phyloP scores from a whole-genome alignment of 139 green algal genomes.

The Micromonas commoda region DNA sequence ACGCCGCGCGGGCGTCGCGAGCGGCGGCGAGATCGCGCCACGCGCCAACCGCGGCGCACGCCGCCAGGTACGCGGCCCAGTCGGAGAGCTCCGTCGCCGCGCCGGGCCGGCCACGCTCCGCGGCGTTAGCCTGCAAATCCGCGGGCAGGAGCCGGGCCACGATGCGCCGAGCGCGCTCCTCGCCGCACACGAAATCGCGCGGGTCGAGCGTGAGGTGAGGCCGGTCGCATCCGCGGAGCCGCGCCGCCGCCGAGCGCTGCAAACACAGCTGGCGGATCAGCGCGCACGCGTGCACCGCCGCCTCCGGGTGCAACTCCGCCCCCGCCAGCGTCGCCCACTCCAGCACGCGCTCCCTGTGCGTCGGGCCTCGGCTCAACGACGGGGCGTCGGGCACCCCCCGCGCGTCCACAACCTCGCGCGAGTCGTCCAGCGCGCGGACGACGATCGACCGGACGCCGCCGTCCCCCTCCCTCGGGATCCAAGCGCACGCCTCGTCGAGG shows the following conservation, averaged over 20 bases:
- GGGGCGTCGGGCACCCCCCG: neutral
- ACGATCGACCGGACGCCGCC: neutral
- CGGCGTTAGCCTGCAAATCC: neutral
- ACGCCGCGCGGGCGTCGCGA: too few species aligned
- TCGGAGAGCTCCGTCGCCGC: neutral
- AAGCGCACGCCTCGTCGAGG: neutral
- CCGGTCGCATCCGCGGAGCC: neutral
- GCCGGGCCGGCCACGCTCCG: neutral
- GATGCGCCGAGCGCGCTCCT: neutral
- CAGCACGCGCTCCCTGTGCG: too few species aligned
- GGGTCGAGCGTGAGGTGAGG: too few species aligned
- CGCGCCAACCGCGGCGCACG: too few species aligned
- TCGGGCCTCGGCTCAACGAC: too few species aligned
- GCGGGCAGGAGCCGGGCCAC: neutral
- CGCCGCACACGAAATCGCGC: neutral
- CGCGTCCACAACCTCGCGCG: neutral
- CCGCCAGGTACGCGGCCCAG: too few species aligned
- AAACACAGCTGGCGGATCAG: neutral
- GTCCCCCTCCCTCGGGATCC: neutral
- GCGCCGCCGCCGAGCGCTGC: neutral
- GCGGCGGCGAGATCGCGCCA: too few species aligned
- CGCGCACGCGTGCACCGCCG: neutral
- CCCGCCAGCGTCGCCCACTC: neutral
- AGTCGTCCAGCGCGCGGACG: neutral
- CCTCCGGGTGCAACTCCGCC: neutral